Base-by-base conservation (phyloP, 768 basidiomycete species). In the Tremella fuciformis region DNA sequence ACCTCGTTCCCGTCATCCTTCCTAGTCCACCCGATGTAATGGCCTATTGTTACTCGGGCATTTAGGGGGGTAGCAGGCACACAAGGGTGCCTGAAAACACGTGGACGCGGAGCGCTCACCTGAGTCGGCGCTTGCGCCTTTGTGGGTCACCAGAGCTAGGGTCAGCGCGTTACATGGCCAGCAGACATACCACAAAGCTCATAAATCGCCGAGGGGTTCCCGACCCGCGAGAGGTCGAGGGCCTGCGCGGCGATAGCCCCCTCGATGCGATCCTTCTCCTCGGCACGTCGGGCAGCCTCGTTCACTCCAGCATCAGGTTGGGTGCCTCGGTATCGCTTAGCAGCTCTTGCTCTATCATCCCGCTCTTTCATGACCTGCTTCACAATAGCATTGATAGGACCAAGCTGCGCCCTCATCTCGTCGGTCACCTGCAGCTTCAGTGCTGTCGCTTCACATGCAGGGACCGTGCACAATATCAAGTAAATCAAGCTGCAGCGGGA, bases 1-100 rank as follows among this genome's bases (percentile, higher is more conserved):
- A 86, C 84, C 40, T 83, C 71, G 8, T 59, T 62, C 19, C 11
- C 29, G 29, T 74, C 83, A 63, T 82, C 83, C 80, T 87, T 89
- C 79, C 88, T 88, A 25, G 87, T 88, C 78, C 87, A 97, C 0
- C 85, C 91, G 21, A 97, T 92, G 73, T 98, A 98, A 78, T 98
- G 94, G 1, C 78, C 76, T 77, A 51, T 2, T 11, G 19, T 22
- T 15, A 1, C 1, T n/a, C n/a, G n/a, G n/a, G n/a, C n/a, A n/a
- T n/a, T n/a, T n/a, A n/a, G n/a, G n/a, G n/a, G n/a, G 29, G 29
- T 11, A 4, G 11, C 29, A 6, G 11, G 4, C 29, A 34, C 29
- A 34, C 29, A 11, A 4, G 29, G 29, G 29, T 34, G 29, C 29
- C 29, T 34, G 29, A 34, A n/a, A 11, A 34, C 29, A 34, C 29